Evolutionary conservation across 129 eudicot species (phyloP).

Genomic region (Calendula officinalis): DNA sequence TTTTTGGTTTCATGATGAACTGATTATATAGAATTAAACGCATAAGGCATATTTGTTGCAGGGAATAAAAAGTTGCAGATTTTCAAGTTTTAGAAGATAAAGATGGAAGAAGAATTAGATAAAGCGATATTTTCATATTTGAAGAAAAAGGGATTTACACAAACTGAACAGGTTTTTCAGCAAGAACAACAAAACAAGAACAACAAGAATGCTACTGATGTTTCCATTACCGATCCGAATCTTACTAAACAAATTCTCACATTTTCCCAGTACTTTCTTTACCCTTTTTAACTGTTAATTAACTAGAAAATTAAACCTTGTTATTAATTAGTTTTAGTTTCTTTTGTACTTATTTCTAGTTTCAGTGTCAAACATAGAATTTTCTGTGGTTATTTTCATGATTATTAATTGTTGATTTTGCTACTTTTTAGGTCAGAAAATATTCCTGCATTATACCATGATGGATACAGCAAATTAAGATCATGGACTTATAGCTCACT

Average conservation of each 20-base stretch:
- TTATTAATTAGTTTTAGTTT: neutral
- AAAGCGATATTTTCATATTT: conserved; percentile 58
- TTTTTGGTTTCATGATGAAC: no score
- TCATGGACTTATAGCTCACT: conserved; percentile 91
- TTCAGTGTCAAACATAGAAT: conserved; percentile 7
- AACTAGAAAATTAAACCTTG: neutral
- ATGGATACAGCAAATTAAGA: conserved; percentile 82
- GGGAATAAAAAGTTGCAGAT: no score
- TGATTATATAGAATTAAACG: no score
- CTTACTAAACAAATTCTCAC: conserved; percentile 60
- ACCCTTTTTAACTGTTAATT: neutral
- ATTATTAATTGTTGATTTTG: conserved; percentile 7
- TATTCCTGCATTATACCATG: conserved; percentile 70
- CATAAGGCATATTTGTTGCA: no score
- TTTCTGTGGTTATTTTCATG: neutral
- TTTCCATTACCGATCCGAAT: conserved; percentile 67
- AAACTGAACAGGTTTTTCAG: conserved; percentile 61
- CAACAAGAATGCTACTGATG: conserved; percentile 3
- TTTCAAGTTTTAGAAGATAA: neutral
- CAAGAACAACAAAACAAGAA: conserved; percentile 64
- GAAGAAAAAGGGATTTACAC: conserved; percentile 79
- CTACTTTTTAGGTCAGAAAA: conserved; percentile 60
- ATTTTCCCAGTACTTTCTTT: conserved; percentile 49
- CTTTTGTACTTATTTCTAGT: neutral
- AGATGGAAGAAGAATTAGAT: conserved; percentile 81